A percentile compares a stretch with the other conserved stretches of the same genome.
Evolutionary conservation across 345 rosid species (phyloP).

Genomic region (Citropsis articulata): DNA sequence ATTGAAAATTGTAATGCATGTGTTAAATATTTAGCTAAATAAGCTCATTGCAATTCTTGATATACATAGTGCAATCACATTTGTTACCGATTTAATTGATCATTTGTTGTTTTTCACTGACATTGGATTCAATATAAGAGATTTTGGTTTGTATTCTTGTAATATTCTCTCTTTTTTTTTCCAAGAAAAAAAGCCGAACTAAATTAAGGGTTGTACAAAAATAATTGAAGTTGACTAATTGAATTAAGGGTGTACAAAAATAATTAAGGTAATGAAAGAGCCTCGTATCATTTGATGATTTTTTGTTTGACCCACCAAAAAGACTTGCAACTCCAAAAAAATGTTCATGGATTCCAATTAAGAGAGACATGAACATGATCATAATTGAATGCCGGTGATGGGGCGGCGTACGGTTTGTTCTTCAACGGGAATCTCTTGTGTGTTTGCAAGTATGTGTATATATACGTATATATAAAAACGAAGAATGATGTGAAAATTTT

Average conservation of each 20-base stretch:
- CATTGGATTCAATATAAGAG: neutral
- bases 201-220: neutral
- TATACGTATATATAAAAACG: neutral
- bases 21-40: too few relatives aligned
- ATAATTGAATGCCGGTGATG: too few relatives aligned
- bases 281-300: too few relatives aligned
- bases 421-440: too few relatives aligned
- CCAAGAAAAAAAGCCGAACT: too few relatives aligned
- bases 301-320: neutral
- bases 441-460: too few relatives aligned
- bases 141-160: neutral
- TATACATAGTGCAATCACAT: neutral
- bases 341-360: neutral
- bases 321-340: neutral
- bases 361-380: neutral
- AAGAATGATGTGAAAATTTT: neutral
- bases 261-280: too few relatives aligned
- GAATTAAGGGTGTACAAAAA: neutral
- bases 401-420: too few relatives aligned
- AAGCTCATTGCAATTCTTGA: neutral
- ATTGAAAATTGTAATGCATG: neutral
- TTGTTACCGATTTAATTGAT: neutral
- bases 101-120: too few relatives aligned
- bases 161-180: too few relatives aligned
- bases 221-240: neutral